Evolutionary conservation across 306 rosid species (phyloP).

Genomic region (Acacia confusa): DNA sequence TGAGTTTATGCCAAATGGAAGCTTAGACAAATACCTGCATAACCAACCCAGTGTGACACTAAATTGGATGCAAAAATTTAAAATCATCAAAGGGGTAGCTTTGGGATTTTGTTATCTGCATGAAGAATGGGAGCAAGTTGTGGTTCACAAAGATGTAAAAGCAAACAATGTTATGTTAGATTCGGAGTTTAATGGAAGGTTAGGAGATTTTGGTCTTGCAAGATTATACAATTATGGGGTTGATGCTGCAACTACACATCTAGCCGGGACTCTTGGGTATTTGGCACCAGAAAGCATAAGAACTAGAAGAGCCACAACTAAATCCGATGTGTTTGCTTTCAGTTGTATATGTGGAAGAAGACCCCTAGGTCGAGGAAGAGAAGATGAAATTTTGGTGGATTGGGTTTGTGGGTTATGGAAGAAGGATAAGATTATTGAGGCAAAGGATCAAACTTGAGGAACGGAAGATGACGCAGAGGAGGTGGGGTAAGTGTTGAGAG

Average conservation of each 20-base stretch:
- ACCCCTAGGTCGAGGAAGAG: conserved; percentile 42
- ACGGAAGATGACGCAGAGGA: too few relatives aligned
- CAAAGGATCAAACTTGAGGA: too few relatives aligned
- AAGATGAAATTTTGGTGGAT: conserved; percentile 44
- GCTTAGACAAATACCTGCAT: conserved; percentile 53
- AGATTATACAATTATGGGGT: conserved; percentile 57
- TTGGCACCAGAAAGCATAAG: conserved; percentile 63
- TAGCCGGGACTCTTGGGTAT: conserved; percentile 73
- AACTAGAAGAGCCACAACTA: conserved; percentile 57
- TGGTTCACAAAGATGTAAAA: conserved; percentile 71
- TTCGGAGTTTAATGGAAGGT: conserved; percentile 50
- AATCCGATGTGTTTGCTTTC: conserved; percentile 58
- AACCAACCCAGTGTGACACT: conserved; percentile 35
- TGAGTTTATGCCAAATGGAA: conserved; percentile 72
- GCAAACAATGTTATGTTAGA: conserved; percentile 72
- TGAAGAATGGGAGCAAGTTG: conserved; percentile 70
- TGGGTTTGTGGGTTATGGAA: conserved; percentile 29
- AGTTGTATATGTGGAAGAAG: conserved; percentile 62
- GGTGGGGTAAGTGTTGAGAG: too few relatives aligned
- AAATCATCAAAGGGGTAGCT: conserved; percentile 49
- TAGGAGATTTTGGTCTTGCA: conserved; percentile 77
- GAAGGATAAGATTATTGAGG: too few relatives aligned
- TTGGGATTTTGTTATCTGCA: conserved; percentile 57
- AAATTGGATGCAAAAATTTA: conserved; percentile 58
- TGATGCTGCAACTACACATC: conserved; percentile 59